phyloP scores from a whole-genome alignment of 202 grass and related monocot genomes.

The Musa balbisiana region DNA sequence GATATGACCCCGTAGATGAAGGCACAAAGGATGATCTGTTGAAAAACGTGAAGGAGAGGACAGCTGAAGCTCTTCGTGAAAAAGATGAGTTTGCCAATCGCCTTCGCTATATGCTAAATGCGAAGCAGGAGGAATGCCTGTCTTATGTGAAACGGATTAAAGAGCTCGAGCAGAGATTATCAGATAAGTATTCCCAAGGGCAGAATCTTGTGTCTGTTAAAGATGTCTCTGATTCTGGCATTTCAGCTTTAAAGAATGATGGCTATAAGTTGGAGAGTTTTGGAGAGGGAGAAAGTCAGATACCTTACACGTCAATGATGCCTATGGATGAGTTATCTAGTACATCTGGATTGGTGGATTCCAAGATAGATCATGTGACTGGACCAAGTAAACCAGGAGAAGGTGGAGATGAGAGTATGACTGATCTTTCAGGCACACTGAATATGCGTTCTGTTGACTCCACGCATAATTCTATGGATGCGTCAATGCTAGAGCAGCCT shows the following conservation, averaged over 20 bases:
- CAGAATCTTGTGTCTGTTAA: constrained; percentile 54
- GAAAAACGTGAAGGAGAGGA: constrained; percentile 63
- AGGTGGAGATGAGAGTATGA: constrained; percentile 96
- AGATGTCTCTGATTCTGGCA: constrained; percentile 40
- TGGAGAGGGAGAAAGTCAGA: constrained; percentile 42
- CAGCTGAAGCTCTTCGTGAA: constrained; percentile 53
- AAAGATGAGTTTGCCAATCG: constrained; percentile 78
- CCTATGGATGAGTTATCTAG: constrained; percentile 85
- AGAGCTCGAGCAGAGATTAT: constrained; percentile 72
- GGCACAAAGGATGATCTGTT: constrained; percentile 47
- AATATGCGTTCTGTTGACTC: constrained; percentile 54
- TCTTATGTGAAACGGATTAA: constrained; percentile 85
- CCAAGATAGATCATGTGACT: constrained; percentile 19
- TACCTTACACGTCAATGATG: constrained; percentile 45
- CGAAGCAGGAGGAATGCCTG: constrained; percentile 54
- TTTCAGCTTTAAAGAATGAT: constrained; percentile 50
- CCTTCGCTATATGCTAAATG: constrained; percentile 53
- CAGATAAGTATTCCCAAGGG: constrained; percentile 65
- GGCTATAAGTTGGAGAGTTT: constrained; percentile 39
- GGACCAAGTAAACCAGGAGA: constrained; percentile 66
- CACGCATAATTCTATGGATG: constrained; percentile 44
- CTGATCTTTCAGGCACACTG: constrained; percentile 58
- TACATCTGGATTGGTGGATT: constrained; percentile 45
- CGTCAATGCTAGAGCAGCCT: constrained; percentile 57
- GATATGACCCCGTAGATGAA: constrained; percentile 58